These are phyloP conservation scores for Coprinellus micaceus DNA, from an alignment of 768 basidiomycete species.

Conservation along the genomic window DNA sequence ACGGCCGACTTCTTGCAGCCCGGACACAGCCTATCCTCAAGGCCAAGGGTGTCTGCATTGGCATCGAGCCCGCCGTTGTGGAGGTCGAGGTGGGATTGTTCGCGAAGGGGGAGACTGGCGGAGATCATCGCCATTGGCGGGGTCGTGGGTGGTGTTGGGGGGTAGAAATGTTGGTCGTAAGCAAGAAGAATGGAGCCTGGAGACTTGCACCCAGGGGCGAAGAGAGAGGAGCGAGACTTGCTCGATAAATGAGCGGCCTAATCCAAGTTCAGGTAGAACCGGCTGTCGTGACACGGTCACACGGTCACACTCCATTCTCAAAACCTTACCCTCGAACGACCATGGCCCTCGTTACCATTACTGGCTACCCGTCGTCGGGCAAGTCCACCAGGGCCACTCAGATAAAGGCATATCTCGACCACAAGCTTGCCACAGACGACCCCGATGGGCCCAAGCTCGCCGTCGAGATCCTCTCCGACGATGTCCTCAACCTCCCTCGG, in stretches of 20 bases:
- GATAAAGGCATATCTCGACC: constrained; percentile 55
- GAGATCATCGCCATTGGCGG: constrained; percentile 23
- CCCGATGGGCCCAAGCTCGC: constrained; percentile 51
- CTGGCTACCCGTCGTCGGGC: constrained; percentile 85
- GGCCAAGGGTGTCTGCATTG: constrained; percentile 21
- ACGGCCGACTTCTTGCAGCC: constrained; percentile 82
- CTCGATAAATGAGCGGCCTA: constrained; percentile 1
- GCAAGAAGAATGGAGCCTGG: not conserved
- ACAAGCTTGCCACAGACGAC: constrained; percentile 40
- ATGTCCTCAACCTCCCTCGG: constrained; percentile 59
- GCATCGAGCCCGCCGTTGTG: constrained; percentile 19
- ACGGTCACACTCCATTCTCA: not conserved
- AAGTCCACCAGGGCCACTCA: constrained; percentile 74
- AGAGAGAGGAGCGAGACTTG: constrained; percentile 5
- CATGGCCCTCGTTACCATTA: constrained; percentile 92
- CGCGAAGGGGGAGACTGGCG: constrained; percentile 28
- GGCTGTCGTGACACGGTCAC: not conserved
- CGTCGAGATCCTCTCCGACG: constrained; percentile 66
- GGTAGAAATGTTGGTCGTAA: not conserved
- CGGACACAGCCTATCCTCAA: constrained; percentile 68
- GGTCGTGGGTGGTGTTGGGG: constrained; percentile 12
- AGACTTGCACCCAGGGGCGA: not conserved
- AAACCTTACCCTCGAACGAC: not conserved
- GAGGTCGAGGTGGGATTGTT: constrained; percentile 34
- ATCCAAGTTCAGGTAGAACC: not conserved